Base-by-base conservation (phyloP, 306 rosid species). In the Cucurbita pepo region DNA sequence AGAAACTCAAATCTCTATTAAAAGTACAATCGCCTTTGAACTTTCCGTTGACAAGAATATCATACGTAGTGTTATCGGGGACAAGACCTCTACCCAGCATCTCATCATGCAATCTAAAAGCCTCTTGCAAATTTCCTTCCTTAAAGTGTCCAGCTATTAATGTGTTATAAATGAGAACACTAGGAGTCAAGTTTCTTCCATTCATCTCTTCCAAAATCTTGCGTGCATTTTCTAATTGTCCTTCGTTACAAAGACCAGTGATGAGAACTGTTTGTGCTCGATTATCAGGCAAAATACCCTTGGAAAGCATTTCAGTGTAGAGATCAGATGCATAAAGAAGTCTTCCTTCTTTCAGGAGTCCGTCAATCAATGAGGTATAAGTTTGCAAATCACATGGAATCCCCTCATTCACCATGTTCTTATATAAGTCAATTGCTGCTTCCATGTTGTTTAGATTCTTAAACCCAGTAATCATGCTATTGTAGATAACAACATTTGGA, bases 1-100 rank as follows among this genome's bases (percentile, higher is more conserved):
- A 56, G 66, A 41, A 41, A 56, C 56, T 73, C 55, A 73, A 73
- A 44, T 19, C 38, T 73, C 67, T 44, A 41, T 45, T 73, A 54
- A 7, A 34, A 56, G 51, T 73, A 38, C 34, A 12, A 14, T 44
- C 45, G 14, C 76, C 67, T 43, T 56, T 73, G 66, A 73, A 73
- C 43, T 56, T 25, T 34, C 96, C 87, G 62, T 72, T 85, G 50
- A 89, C 86, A 72, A 92, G 92, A 85, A 82, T 85, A 79, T 89
- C 85, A 71, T 81, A 88, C 5, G 94, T 86, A 66, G 67, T 41
- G 66, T 85, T 82, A 76, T 89, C 88, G 43, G 90, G 92, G 57
- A 81, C 77, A 53, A 89, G 86, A 80, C 95, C 95, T 81, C 81
- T 85, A 65, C 83, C 95, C 70, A 92, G 89, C 96, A 92, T 89